A percentile compares a stretch with the other conserved stretches of the same genome.
Evolutionary conservation across 495 filamentous ascomycete genomes (phyloP).

Genomic region (Astrothelium macrocarpum): DNA sequence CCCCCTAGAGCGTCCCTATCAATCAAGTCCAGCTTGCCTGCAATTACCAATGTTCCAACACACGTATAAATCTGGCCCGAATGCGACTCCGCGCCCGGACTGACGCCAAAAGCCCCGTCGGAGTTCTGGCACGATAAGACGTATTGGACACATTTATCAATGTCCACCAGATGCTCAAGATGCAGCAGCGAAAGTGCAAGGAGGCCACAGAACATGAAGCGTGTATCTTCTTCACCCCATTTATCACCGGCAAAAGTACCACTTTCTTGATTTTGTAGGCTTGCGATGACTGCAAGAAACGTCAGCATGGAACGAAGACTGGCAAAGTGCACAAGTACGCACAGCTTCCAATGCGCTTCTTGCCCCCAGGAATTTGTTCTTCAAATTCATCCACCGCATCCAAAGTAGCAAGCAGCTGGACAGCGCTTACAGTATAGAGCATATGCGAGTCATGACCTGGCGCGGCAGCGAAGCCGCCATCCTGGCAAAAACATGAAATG

Average conservation of each 20-base stretch:
- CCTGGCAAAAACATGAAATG: conserved; percentile 76
- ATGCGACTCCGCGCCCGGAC: conserved; percentile 84
- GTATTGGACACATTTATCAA: conserved; percentile 67
- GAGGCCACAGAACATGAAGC: conserved; percentile 82
- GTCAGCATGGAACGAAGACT: neutral
- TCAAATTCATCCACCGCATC: conserved; percentile 82
- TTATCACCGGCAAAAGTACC: conserved; percentile 88
- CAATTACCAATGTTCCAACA: conserved; percentile 78
- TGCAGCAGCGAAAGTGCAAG: conserved; percentile 78
- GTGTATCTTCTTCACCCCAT: conserved; percentile 92
- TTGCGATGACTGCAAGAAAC: conserved; percentile 56
- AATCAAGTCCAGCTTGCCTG: conserved; percentile 70
- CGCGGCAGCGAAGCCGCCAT: conserved; percentile 84
- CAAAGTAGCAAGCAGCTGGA: conserved; percentile 78
- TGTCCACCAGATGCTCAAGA: conserved; percentile 54
- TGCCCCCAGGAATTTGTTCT: conserved; percentile 51
- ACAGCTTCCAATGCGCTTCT: conserved; percentile 64
- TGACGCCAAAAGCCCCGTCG: conserved; percentile 85
- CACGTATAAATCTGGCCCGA: conserved; percentile 92
- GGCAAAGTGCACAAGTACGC: conserved; percentile 29
- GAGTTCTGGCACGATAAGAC: conserved; percentile 76
- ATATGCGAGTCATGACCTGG: conserved; percentile 93
- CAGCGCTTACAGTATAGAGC: conserved; percentile 84
- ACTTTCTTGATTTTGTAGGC: conserved; percentile 65
- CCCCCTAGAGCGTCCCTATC: conserved; percentile 69